Conservation (phyloP, 208 protist species). For the Zelonia costaricensis region DNA sequence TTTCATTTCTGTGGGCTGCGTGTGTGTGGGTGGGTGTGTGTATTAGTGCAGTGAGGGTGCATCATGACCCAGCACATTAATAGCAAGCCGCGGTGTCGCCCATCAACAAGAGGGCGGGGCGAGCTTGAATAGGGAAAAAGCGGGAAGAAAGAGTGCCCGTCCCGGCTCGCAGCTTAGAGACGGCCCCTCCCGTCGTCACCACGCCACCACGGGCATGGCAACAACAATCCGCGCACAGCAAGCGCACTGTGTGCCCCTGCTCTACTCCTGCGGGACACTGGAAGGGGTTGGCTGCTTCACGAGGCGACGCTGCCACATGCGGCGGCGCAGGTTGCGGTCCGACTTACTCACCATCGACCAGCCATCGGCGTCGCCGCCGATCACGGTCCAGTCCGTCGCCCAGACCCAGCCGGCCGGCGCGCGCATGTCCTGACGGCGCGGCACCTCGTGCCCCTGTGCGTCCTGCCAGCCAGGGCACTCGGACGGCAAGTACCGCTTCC, state of each 20-base stretch:
- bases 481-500: slow-evolving; percentile 39
- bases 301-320: slow-evolving; percentile 59
- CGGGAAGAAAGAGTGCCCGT: too few species aligned
- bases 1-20: too few species aligned
- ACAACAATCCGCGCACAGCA: too few species aligned
- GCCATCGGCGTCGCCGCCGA: slow-evolving; percentile 32
- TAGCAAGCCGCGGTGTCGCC: too few species aligned
- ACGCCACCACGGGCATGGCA: too few species aligned
- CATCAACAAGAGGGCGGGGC: too few species aligned
- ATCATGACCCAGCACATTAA: too few species aligned
- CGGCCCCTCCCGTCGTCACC: too few species aligned
- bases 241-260: not conserved
- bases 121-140: too few species aligned
- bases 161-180: too few species aligned
- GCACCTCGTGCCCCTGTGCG: slow-evolving; percentile 43
- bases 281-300: slow-evolving; percentile 13
- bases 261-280: not conserved
- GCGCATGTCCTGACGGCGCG: slow-evolving; percentile 33
- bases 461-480: slow-evolving; percentile 65
- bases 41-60: too few species aligned
- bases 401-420: slow-evolving; percentile 61
- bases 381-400: slow-evolving; percentile 47
- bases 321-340: slow-evolving; percentile 52
- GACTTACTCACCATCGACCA: slow-evolving; percentile 28
- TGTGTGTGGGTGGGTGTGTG: too few species aligned